Evolutionary conservation across 1,139 yeast species (phyloP).

Genomic region (Yamadazyma taylorii): DNA sequence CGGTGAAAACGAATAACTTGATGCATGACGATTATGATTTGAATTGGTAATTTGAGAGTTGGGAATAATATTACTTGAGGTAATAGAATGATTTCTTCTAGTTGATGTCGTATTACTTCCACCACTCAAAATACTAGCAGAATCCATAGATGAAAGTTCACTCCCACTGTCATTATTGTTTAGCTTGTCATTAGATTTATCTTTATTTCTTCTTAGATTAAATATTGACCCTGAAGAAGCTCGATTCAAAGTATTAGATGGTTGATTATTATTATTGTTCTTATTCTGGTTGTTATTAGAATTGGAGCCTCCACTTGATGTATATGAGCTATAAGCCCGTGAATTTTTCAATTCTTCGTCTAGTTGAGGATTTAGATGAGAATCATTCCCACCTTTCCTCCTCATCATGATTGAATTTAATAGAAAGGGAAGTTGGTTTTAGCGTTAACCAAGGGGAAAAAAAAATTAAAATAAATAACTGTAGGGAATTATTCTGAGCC

Average conservation of each 20-base stretch:
- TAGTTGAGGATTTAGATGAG: constrained; percentile 23
- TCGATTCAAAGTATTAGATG: constrained; percentile 18
- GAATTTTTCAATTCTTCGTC: constrained; percentile 37
- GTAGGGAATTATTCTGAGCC: no score
- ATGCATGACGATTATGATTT: constrained; percentile 41
- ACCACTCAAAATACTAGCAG: constrained; percentile 32
- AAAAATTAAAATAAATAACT: no score
- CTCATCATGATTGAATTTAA: constrained; percentile 14
- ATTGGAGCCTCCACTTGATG: no score
- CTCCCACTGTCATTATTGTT: constrained; percentile 25
- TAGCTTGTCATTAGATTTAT: constrained; percentile 13
- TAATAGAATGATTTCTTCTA: constrained; percentile 42
- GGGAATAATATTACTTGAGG: constrained; percentile 25
- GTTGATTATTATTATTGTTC: constrained; percentile 6
- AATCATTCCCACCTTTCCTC: constrained; percentile 28
- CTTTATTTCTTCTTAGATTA: constrained; percentile 32
- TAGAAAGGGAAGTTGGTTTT: neutral
- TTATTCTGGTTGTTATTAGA: no score
- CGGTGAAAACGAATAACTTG: constrained; percentile 38
- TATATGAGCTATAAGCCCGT: constrained; percentile 27
- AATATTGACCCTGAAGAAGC: constrained; percentile 43
- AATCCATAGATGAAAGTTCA: constrained; percentile 37
- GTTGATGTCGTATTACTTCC: constrained; percentile 33
- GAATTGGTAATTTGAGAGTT: constrained; percentile 32
- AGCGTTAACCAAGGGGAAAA: no score